Percentiles rank a stretch among this genome's conserved stretches.
Evolutionary conservation across 2,329 filamentous ascomycete genomes (phyloP).

Genomic region (Dothiorella sarmentorum): DNA sequence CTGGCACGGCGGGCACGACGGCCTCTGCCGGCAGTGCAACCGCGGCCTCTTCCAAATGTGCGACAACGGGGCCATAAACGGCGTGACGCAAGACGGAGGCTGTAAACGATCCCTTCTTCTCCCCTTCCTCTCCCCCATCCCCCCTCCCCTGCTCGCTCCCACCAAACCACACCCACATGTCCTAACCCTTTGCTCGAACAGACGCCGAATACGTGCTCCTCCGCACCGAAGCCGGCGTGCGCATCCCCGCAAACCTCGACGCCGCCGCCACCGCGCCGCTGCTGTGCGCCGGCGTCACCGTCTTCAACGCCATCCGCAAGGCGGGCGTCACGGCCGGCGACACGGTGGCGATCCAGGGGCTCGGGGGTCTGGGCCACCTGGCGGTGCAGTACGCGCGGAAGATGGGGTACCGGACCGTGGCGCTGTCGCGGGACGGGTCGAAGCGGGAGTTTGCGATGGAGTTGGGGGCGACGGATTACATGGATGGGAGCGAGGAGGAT

Average conservation of each 20-base stretch:
- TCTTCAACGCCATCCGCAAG: conserved; percentile 51
- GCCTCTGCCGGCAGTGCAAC: conserved; percentile 60
- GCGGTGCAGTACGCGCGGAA: conserved; percentile 52
- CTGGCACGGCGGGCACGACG: conserved; percentile 68
- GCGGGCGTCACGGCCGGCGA: conserved; percentile 47
- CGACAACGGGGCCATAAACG: conserved; percentile 60
- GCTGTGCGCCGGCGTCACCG: conserved; percentile 49
- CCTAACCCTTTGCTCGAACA: no score
- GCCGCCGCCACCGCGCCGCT: conserved; percentile 46
- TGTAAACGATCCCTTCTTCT: conserved; percentile 40
- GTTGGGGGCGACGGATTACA: conserved; percentile 56
- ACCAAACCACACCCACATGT: no score
- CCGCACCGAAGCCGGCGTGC: conserved; percentile 57
- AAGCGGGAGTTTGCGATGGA: conserved; percentile 55
- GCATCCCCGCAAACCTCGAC: conserved; percentile 47
- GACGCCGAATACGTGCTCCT: conserved; percentile 61
- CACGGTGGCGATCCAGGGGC: conserved; percentile 50
- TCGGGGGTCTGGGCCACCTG: conserved; percentile 53
- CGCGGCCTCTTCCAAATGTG: conserved; percentile 67
- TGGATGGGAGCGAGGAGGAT: conserved; percentile 53
- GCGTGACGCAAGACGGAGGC: conserved; percentile 63
- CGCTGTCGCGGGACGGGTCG: conserved; percentile 45
- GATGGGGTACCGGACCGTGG: conserved; percentile 53
- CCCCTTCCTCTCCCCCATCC: background rate
- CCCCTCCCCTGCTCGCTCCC: background rate